These are phyloP conservation scores for Peniophora sp. DNA, from an alignment of 1,284 basidiomycete genomes.

Conservation along the genomic window DNA sequence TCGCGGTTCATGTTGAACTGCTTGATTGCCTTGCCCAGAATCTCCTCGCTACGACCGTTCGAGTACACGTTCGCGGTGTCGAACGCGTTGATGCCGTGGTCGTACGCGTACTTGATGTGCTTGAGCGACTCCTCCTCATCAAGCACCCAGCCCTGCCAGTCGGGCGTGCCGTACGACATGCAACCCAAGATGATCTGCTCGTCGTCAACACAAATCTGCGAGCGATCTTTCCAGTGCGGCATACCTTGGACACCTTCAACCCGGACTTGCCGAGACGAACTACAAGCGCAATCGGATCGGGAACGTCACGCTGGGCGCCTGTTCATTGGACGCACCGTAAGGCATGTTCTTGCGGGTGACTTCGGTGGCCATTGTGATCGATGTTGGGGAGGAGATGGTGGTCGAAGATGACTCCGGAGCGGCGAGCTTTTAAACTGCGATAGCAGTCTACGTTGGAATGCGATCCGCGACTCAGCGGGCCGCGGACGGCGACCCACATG, in stretches of 20 bases:
- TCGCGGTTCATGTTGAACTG: constrained; percentile 62
- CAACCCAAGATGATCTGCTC: constrained; percentile 29
- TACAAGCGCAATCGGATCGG: constrained; percentile 6
- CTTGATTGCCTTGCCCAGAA: constrained; percentile 77
- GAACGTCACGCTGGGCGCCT: too few relatives aligned
- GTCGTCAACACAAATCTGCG: too few relatives aligned
- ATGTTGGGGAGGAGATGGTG: too few relatives aligned
- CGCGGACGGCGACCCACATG: too few relatives aligned
- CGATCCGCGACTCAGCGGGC: too few relatives aligned
- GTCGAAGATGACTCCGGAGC: too few relatives aligned
- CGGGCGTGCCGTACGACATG: constrained; percentile 33
- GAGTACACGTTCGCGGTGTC: constrained; percentile 67
- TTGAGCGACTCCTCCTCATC: constrained; percentile 30
- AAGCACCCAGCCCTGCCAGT: constrained; percentile 31
- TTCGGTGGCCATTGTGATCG: too few relatives aligned
- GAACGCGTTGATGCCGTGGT: constrained; percentile 57
- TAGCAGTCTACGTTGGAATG: too few relatives aligned
- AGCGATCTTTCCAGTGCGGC: too few relatives aligned
- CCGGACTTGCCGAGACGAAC: constrained; percentile 38
- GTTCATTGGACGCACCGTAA: too few relatives aligned
- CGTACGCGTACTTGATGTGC: constrained; percentile 30
- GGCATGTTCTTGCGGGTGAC: too few relatives aligned
- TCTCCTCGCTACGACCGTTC: constrained; percentile 64
- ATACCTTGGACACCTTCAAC: constrained; percentile 30
- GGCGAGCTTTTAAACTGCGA: too few relatives aligned